Percentiles rank a stretch among this genome's conserved stretches.
phyloP scores from a whole-genome alignment of 2,329 filamentous ascomycete genomes.

The Fusarium newnesense region DNA sequence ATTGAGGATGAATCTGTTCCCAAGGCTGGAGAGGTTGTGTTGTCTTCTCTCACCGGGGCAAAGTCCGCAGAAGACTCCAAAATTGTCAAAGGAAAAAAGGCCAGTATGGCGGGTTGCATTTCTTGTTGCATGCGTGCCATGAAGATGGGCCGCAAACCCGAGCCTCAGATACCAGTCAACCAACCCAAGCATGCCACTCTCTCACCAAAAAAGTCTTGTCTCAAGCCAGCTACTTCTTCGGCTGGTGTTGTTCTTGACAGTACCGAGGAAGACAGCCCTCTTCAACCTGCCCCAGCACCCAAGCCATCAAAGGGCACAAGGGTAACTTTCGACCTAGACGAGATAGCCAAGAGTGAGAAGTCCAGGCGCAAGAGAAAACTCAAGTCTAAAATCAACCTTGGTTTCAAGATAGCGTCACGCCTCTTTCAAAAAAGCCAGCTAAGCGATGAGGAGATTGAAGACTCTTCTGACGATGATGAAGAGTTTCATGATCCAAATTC shows the following conservation, averaged over 20 bases:
- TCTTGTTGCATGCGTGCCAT: background rate
- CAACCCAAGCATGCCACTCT: background rate
- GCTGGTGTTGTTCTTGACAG: background rate
- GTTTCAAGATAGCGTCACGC: background rate
- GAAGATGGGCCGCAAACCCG: background rate
- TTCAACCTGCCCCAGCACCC: background rate
- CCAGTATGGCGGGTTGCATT: rapidly evolving
- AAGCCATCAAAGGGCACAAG: background rate
- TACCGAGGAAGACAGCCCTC: background rate
- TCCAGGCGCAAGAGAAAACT: background rate
- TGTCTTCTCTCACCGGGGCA: background rate
- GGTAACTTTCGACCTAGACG: background rate
- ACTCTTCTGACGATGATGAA: background rate
- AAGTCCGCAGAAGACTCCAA: no score
- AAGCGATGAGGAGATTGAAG: rapidly evolving
- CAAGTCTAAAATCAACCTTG: background rate
- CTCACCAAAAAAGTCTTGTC: background rate
- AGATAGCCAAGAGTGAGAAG: no score
- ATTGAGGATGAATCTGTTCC: background rate
- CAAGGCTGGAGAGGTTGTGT: no score
- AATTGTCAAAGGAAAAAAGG: background rate
- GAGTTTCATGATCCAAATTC: background rate
- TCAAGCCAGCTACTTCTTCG: background rate
- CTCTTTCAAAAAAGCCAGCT: background rate
- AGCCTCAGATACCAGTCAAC: background rate